Conservation (phyloP, 2,329 filamentous ascomycete species). For the Aspergillus fischeri region DNA sequence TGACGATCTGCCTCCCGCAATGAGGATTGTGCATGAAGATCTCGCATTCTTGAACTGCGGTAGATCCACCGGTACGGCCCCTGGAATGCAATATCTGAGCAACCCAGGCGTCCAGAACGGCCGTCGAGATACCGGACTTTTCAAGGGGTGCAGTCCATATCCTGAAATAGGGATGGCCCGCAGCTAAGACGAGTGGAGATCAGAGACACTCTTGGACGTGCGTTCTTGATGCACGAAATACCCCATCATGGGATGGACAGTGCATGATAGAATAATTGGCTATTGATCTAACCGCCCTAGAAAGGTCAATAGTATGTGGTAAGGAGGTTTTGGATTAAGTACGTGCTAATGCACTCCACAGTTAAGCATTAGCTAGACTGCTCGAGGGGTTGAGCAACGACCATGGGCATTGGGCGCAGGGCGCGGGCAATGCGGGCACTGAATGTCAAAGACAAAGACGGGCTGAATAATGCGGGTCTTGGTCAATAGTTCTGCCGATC, state of each 20-base stretch:
- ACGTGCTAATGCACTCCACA: neutral
- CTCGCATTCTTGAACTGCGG: neutral
- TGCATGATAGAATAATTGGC: neutral
- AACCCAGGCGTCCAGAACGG: neutral
- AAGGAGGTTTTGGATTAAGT: neutral
- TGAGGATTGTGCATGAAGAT: neutral
- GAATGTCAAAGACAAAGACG: neutral
- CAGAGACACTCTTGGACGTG: neutral
- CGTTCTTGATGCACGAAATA: neutral
- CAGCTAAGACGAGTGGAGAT: neutral
- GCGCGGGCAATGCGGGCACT: neutral
- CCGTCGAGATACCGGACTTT: neutral
- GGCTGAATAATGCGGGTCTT: neutral
- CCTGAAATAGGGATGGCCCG: neutral
- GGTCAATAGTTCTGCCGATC: constrained; percentile 16
- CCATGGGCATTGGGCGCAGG: neutral
- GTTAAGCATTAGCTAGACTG: neutral
- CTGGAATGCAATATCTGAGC: neutral
- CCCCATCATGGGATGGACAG: neutral
- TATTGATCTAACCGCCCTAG: neutral
- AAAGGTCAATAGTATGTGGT: neutral
- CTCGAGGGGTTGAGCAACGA: neutral
- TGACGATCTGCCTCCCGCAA: neutral
- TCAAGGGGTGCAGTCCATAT: neutral
- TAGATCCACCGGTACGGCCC: neutral